A percentile compares a stretch with the other conserved stretches of the same genome.
phyloP scores from a whole-genome alignment of 257 asterid genomes.

The Solanum medicagineum region DNA sequence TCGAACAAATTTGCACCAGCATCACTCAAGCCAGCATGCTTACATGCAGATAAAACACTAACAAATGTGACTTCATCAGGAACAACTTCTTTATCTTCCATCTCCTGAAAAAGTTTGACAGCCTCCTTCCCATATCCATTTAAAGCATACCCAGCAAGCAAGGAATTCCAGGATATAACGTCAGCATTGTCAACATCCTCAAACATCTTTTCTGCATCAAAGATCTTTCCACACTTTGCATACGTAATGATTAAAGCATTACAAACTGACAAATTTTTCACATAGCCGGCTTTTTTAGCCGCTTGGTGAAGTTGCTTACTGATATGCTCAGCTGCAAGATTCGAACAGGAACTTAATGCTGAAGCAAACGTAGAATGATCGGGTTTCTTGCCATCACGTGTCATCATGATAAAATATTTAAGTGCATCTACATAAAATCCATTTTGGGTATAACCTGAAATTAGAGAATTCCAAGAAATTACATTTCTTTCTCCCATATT shows the following conservation, averaged over 20 bases:
- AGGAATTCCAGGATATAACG: slow-evolving; percentile 33
- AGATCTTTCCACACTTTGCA: slow-evolving; percentile 31
- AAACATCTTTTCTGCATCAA: slow-evolving; percentile 20
- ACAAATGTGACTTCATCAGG: slow-evolving; percentile 39
- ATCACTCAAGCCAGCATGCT: slow-evolving; percentile 30
- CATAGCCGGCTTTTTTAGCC: slow-evolving; percentile 15
- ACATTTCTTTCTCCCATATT: slow-evolving; percentile 20
- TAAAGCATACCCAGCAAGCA: slow-evolving; percentile 33
- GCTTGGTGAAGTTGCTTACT: slow-evolving; percentile 11
- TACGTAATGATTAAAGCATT: slow-evolving; percentile 29
- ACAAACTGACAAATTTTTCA: slow-evolving; percentile 8
- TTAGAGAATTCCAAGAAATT: slow-evolving; percentile 43
- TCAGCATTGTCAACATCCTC: slow-evolving; percentile 18
- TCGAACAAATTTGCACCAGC: slow-evolving; percentile 20
- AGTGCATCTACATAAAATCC: slow-evolving; percentile 30
- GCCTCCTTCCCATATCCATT: slow-evolving; percentile 39
- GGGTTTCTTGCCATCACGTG: slow-evolving; percentile 13
- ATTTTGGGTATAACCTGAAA: slow-evolving; percentile 42
- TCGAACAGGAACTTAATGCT: slow-evolving; percentile 21
- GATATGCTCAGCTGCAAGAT: slow-evolving; percentile 4
- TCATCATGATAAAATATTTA: slow-evolving; percentile 17
- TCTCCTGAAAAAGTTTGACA: slow-evolving; percentile 18
- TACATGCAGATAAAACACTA: slow-evolving; percentile 32
- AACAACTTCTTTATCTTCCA: slow-evolving; percentile 18
- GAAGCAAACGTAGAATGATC: slow-evolving; percentile 31